Evolutionary conservation across 495 filamentous ascomycete species (phyloP).

Genomic region (Xeromyces bisporus): DNA sequence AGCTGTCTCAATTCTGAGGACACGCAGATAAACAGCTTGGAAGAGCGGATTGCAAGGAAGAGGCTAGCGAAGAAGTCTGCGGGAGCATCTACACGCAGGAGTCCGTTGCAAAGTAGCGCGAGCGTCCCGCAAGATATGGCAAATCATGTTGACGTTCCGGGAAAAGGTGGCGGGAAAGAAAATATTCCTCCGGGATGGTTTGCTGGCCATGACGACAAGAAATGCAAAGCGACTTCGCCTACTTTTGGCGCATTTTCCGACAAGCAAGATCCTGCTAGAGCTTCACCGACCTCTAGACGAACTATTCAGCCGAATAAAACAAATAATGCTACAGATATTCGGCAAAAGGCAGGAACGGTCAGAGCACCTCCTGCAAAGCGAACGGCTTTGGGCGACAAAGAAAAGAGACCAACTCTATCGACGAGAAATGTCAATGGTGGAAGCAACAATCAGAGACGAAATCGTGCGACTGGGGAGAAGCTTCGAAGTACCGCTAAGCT

Average conservation of each 20-base stretch:
- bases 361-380: conserved; percentile 1
- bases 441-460: background rate
- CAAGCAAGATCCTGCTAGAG: too few relatives aligned
- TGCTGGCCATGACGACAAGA: conserved; percentile 7
- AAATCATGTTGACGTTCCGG: conserved; percentile 17
- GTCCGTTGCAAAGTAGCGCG: conserved; percentile 21
- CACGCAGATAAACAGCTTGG: conserved; percentile 11
- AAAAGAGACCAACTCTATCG: conserved; percentile 4
- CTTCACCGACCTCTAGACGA: background rate
- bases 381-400: conserved; percentile 4
- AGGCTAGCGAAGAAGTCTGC: conserved; percentile 14
- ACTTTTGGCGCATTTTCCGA: background rate
- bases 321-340: background rate
- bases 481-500: conserved; percentile 4
- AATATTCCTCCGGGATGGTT: conserved; percentile 26
- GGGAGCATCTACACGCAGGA: conserved; percentile 12
- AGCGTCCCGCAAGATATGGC: conserved; percentile 17
- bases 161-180: conserved; percentile 31
- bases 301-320: background rate
- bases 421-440: background rate
- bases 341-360: background rate
- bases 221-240: background rate
- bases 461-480: background rate
- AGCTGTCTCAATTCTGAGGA: conserved; percentile 4
- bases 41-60: conserved; percentile 12